Evolutionary conservation across 148 eudicot species (phyloP).

Genomic region (Nepenthes mirabilis): DNA sequence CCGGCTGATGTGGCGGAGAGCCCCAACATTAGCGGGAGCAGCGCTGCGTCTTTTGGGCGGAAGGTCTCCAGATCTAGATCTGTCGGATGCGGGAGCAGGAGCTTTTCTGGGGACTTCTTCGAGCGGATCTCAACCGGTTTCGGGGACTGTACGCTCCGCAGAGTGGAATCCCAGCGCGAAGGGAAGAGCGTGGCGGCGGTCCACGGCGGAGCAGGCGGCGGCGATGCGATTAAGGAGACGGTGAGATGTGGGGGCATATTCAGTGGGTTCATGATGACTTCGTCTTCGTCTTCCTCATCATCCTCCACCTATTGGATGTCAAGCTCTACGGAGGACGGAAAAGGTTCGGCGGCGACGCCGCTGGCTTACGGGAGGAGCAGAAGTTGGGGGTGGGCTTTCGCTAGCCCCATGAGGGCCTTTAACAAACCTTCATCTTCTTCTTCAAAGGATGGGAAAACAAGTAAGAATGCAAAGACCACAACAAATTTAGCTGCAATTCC

Average conservation of each 20-base stretch:
- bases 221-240: constrained; percentile 38
- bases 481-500: constrained; percentile 68
- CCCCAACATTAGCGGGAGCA: constrained; percentile 23
- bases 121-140: constrained; percentile 78
- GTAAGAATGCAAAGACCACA: constrained; percentile 5
- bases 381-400: constrained; percentile 90
- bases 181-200: constrained; percentile 27
- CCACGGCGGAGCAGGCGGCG: constrained; percentile 5
- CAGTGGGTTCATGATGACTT: constrained; percentile 56
- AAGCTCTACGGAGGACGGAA: constrained; percentile 4
- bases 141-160: constrained; percentile 80
- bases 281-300: constrained; percentile 46
- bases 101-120: constrained; percentile 84
- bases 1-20: constrained; percentile 37
- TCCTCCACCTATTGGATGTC: constrained; percentile 36
- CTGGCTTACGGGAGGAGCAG: constrained; percentile 36
- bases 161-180: constrained; percentile 77
- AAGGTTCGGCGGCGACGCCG: constrained; percentile 12
- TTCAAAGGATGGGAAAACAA: constrained; percentile 7
- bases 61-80: constrained; percentile 88
- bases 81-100: constrained; percentile 85
- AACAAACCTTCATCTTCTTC: constrained; percentile 11
- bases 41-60: constrained; percentile 29
- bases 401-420: constrained; percentile 75
- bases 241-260: constrained; percentile 77